A percentile compares a stretch with the other conserved stretches of the same genome.
These are phyloP conservation scores for Mycena latifolia DNA, from an alignment of 768 basidiomycete species.

Conservation along the genomic window DNA sequence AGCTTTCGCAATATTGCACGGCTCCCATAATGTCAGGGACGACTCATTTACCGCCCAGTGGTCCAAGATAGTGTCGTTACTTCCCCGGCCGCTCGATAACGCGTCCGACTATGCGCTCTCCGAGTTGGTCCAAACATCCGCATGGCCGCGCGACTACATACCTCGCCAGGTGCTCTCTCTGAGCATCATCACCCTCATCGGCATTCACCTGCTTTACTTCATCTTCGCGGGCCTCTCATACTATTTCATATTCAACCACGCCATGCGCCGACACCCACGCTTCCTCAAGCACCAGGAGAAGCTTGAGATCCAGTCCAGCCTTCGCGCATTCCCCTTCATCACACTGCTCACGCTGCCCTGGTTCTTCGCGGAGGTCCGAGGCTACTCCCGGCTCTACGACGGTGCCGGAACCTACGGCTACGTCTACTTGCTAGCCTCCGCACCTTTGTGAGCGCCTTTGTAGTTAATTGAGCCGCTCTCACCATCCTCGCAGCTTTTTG, in stretches of 20 bases:
- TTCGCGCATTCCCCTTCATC: slow-evolving; percentile 87
- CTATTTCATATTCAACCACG: slow-evolving; percentile 90
- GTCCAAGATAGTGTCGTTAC: no score
- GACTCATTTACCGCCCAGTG: no score
- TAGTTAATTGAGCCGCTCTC: slow-evolving; percentile 5
- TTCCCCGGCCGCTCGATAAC: no score
- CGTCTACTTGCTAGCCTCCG: slow-evolving; percentile 72
- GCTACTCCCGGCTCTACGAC: slow-evolving; percentile 84
- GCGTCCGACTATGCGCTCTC: no score
- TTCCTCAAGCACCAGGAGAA: slow-evolving; percentile 91
- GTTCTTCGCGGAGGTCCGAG: slow-evolving; percentile 93
- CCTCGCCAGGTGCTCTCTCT: slow-evolving; percentile 85
- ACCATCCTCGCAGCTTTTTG: slow-evolving; percentile 84
- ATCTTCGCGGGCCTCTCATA: slow-evolving; percentile 88
- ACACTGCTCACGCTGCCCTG: slow-evolving; percentile 89
- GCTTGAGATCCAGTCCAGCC: slow-evolving; percentile 79
- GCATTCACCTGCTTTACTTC: slow-evolving; percentile 91
- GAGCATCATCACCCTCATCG: slow-evolving; percentile 77
- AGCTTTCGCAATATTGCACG: no score
- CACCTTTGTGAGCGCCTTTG: slow-evolving; percentile 67
- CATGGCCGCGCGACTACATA: slow-evolving; percentile 89
- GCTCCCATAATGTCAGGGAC: no score
- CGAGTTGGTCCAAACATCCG: no score
- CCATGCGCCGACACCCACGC: slow-evolving; percentile 94
- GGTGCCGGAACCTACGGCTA: slow-evolving; percentile 85